Conservation (phyloP, 1,284 basidiomycete species). For the Pseudozyma sp. region DNA sequence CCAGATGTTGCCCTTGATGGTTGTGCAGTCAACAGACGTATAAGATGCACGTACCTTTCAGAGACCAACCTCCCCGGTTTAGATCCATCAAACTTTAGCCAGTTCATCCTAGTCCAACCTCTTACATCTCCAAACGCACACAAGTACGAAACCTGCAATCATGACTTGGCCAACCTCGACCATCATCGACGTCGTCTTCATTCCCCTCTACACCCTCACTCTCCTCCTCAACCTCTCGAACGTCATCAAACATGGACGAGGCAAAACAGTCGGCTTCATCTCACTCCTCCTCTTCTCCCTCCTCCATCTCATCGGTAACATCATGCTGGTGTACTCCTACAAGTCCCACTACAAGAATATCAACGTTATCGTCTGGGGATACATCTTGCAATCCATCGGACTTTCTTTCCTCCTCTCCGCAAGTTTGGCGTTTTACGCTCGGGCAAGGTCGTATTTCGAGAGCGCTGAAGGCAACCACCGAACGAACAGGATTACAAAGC, state of each 20-base stretch:
- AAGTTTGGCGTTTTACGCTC: slow-evolving; percentile 21
- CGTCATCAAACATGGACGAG: slow-evolving; percentile 25
- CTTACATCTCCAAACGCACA: neutral
- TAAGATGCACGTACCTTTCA: no score
- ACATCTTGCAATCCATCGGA: slow-evolving; percentile 28
- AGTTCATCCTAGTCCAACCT: neutral
- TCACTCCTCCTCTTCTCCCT: slow-evolving; percentile 31
- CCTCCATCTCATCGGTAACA: slow-evolving; percentile 27
- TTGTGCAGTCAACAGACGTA: no score
- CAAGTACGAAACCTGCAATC: neutral
- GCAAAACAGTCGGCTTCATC: slow-evolving; percentile 23
- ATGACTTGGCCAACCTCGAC: slow-evolving; percentile 35
- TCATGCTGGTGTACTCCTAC: slow-evolving; percentile 23
- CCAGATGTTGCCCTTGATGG: no score
- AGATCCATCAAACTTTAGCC: neutral
- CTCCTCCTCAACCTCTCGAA: slow-evolving; percentile 17
- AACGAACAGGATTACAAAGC: neutral
- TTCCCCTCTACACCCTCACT: slow-evolving; percentile 39
- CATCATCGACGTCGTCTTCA: slow-evolving; percentile 40
- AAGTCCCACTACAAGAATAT: slow-evolving; percentile 8
- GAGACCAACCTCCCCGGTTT: neutral
- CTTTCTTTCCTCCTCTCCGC: slow-evolving; percentile 26
- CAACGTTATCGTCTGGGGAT: slow-evolving; percentile 12
- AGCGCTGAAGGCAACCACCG: neutral
- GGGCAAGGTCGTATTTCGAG: neutral